Conservation (phyloP, 768 basidiomycete genomes). For the Podaxis carcinomalis region DNA sequence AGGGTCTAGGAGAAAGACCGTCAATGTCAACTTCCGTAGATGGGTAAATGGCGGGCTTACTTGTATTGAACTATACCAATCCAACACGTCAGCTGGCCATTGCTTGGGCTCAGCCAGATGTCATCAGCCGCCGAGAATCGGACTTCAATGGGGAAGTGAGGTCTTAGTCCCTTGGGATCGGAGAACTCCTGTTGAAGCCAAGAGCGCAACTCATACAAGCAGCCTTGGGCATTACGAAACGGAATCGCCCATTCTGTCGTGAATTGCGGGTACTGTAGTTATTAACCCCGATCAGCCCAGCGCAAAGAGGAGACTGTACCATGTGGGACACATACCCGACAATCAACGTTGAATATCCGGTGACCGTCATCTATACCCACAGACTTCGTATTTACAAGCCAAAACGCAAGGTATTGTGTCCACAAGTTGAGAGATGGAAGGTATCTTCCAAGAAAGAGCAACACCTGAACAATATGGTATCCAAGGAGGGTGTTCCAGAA, state of each 20-base stretch:
- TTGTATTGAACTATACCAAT: slow-evolving; percentile 98
- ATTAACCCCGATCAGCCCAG: slow-evolving; percentile 6
- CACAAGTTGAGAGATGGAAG: slow-evolving; percentile 57
- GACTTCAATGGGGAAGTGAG: slow-evolving; percentile 92
- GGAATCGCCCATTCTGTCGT: slow-evolving; percentile 97
- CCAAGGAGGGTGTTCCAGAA: slow-evolving; percentile 70
- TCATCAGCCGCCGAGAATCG: slow-evolving; percentile 86
- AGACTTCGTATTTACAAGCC: slow-evolving; percentile 55
- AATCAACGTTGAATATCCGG: slow-evolving; percentile 90
- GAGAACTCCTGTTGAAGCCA: slow-evolving; percentile 69
- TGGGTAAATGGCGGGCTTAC: slow-evolving; percentile 40
- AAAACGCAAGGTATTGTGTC: slow-evolving; percentile 61
- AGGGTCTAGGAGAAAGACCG: slow-evolving; percentile 56
- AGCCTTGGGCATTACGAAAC: slow-evolving; percentile 56
- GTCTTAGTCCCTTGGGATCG: slow-evolving; percentile 70
- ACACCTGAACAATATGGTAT: slow-evolving; percentile 76
- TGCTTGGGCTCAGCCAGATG: slow-evolving; percentile 91
- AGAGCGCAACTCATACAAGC: slow-evolving; percentile 63
- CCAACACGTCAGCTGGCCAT: slow-evolving; percentile 79
- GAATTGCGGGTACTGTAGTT: slow-evolving; percentile 85
- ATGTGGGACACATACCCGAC: slow-evolving; percentile 55
- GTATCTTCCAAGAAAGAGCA: slow-evolving; percentile 75
- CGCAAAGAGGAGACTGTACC: neutral
- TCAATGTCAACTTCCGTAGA: slow-evolving; percentile 4
- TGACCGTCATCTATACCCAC: slow-evolving; percentile 74